Base-by-base conservation (phyloP, 305 asterid species). In the Nicotiana rustica region DNA sequence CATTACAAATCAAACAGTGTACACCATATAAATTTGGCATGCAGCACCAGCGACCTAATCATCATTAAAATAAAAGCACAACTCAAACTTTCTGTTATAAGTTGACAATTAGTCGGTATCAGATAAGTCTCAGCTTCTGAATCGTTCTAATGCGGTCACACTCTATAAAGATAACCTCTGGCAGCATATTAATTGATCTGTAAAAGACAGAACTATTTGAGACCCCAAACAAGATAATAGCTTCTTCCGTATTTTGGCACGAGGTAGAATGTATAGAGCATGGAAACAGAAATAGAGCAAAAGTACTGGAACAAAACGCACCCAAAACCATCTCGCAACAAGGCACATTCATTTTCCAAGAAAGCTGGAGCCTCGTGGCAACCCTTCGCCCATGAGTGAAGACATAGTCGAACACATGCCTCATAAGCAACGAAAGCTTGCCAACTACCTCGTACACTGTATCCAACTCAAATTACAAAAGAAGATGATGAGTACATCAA, bases 341-440 rank as follows among this genome's bases (percentile, higher is more conserved):
- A 79, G 13, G 96, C 95, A 86, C 97, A 92, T 88, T 96, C 99
- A 84, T 94, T 94, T 85, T 94, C 97, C 90, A 96, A 82, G 83
- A 96, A 96, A 33, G 85, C 29, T 2, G 97, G 97, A 80, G 98
- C 98, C 90, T 92, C 97, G 87, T 79, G 85, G 88, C 92, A 86
- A 78, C 92, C 94, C 84, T 87, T 89, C 57, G 97, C 95, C 98
- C 98, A 94, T 9, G 98, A 90, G 67, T 92, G 93, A 83, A 96
- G 98, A 84, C 99, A 96, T n/a, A 96, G 91, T 81, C 99, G 91
- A 79, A 92, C 93, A 80, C 99, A 96, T 36, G 99, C 98, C 79
- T 96, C 99, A 64, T 96, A 96, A 62, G 99, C 88, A 77, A 93
- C 89, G 79, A 94, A 92, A 77, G 85, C 85, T 55, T 87, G 90